Evolutionary conservation across 75 land plant species (phyloP), one percentile per base, ranked within the genome.

Genomic region (Picea sitchensis): DNA sequence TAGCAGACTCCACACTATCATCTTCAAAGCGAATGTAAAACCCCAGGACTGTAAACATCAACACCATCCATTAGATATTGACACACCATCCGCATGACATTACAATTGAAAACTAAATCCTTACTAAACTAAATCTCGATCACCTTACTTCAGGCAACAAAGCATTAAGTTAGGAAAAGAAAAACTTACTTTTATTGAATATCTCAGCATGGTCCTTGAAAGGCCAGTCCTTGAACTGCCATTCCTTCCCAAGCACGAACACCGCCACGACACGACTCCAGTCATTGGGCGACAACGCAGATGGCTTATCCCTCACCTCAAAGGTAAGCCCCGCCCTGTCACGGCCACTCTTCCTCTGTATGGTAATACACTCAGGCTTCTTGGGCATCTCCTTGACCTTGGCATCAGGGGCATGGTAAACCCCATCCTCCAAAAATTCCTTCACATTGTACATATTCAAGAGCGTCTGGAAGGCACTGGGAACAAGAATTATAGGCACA

Each of bases 211-310:
- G 99, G 63, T 95, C 95, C 83, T 93, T 93, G 75, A 91, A 92
- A 14, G 99, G 99, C 99, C 99, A 97, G 65, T 92, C 99, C 81
- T 95, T 97, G 91, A 97, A 97, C 86, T 97, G 99, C 99, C 99
- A 97, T 82, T 94, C 98, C 80, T 97, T 97, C 58, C 99, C 99
- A 62, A 97, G 86, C 65, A 97, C 99, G 77, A 97, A 92, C 20
- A 91, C 95, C 3, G 99, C 98, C 38, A 91, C 94, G 26, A 97
- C 99, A 12, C 99, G 83, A 34, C 95, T 95, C 99, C 99, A 97
- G 77, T 97, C 99, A 60, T 95, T 94, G 1, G 86, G 8, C 82
- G 91, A 87, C 61, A 96, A 78, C 2, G 86, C 83, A 0, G 95
- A 84, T 3, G 98, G 90, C 85, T 95, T 97, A 77, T 97, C 98